Base-by-base conservation (phyloP, 192 early-diverging fungal genomes). In the Backusella liffmaniae region DNA sequence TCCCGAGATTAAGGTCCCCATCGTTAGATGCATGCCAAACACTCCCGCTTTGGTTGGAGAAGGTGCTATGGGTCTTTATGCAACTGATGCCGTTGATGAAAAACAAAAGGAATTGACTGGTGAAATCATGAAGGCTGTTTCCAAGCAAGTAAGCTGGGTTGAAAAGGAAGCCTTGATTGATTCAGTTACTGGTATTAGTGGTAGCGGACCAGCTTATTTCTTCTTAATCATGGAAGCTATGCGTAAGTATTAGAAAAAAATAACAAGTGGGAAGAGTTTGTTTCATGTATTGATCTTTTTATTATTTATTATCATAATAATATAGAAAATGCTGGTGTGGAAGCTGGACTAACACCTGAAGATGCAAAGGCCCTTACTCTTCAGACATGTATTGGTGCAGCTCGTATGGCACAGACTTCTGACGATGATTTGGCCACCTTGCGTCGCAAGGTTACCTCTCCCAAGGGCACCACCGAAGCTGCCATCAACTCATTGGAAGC, bases 171-270 rank as follows among this genome's bases (percentile, higher is more conserved):
- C 59, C 0, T 82, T 92, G 44, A 89, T 98, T 66, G 97, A 98
- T 74, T 90, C 95, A 0, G 96, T 97, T 39, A 96, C 94, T 1
- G 94, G 90, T 4, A 82, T 96, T n/a, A 93, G 91, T 67, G 95
- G 97, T 3, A 93, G 92, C n/a, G 97, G 97, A 4, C 97, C 97
- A 3, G 97, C 97, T 2, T 98, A 98, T 79, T 98, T 98, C 82
- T 98, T 98, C 85, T 82, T 96, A 76, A 85, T 98, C 71, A 88
- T 96, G 82, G 96, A 96, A 83, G 90, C 90, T 5, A 92, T 96
- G 87, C 91, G 81, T 82, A 75, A 79, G 81, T 76, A 10, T 39
- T 37, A 16, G 30, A 29, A 35, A 32, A 72, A 18, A 44, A n/a
- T n/a, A 26, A 26, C 32, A 32, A 32, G 2, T 30, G 12, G 15